Percentiles rank a stretch among this genome's conserved stretches.
Evolutionary conservation across 139 green algal genomes (phyloP).

Genomic region (Monoraphidium neglectum): DNA sequence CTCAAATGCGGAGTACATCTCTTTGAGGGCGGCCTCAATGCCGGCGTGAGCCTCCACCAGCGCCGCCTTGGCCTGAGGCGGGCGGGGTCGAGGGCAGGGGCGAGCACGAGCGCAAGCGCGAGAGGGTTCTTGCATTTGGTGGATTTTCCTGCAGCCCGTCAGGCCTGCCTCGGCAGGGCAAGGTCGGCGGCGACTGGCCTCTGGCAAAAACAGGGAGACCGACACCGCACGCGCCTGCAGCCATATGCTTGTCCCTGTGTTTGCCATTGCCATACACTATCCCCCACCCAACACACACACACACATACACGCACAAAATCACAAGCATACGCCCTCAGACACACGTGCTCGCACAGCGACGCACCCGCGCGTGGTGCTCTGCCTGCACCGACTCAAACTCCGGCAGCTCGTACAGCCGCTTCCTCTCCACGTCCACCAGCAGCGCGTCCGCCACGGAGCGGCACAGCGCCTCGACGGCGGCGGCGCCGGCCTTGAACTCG

Average conservation of each 20-base stretch:
- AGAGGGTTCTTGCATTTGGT: no score
- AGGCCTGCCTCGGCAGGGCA: no score
- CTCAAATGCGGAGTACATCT: conserved; percentile 74
- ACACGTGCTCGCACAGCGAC: neutral
- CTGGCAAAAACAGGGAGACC: no score
- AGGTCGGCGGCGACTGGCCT: no score
- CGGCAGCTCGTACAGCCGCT: conserved; percentile 80
- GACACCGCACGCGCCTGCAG: no score
- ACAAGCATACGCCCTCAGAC: neutral
- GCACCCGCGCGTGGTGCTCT: conserved; percentile 57
- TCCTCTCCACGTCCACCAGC: conserved; percentile 84
- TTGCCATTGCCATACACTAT: no score
- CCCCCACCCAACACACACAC: no score
- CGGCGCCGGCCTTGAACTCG: conserved; percentile 73
- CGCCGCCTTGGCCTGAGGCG: conserved; percentile 43
- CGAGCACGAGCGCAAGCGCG: no score
- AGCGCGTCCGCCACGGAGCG: conserved; percentile 60
- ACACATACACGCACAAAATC: neutral
- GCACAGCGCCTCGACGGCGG: conserved; percentile 65
- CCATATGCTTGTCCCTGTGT: no score
- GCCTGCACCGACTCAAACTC: conserved; percentile 80
- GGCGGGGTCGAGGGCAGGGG: neutral
- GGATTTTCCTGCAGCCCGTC: no score
- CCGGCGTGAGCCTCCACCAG: conserved; percentile 50
- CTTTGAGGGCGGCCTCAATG: conserved; percentile 58